phyloP scores from a whole-genome alignment of 805 yeast genomes.

The Grigorovia yakushimaensis region DNA sequence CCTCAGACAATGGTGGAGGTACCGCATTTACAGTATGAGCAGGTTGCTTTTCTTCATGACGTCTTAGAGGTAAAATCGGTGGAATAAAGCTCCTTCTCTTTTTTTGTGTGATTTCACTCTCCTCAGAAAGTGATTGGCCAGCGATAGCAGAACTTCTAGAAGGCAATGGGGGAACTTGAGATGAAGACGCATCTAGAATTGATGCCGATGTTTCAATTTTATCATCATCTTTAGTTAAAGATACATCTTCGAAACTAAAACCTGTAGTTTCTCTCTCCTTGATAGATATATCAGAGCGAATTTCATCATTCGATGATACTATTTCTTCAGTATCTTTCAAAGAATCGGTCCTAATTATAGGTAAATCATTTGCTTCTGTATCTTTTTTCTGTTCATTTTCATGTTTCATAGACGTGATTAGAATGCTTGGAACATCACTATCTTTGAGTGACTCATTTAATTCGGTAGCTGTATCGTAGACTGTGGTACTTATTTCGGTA shows the following conservation, averaged over 20 bases:
- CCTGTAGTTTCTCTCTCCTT: neutral
- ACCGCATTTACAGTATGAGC: conserved; percentile 10
- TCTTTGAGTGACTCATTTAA: neutral
- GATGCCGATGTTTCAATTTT: neutral
- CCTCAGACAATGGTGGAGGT: conserved; percentile 26
- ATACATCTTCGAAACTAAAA: neutral
- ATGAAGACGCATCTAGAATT: neutral
- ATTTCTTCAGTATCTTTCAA: neutral
- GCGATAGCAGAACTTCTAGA: neutral
- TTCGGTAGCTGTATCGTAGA: too few species aligned
- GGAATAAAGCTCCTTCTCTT: neutral
- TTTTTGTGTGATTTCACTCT: neutral
- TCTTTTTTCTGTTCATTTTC: neutral
- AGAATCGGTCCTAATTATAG: neutral
- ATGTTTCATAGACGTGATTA: neutral
- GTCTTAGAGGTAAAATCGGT: conserved; percentile 2
- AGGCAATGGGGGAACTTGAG: conserved; percentile 1
- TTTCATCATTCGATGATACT: neutral
- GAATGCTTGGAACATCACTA: neutral
- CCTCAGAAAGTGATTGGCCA: neutral
- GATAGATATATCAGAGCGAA: neutral
- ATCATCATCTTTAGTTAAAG: neutral
- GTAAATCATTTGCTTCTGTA: neutral
- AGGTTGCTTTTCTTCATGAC: neutral
- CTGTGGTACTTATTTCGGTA: too few species aligned